Base-by-base conservation (phyloP, 1,284 basidiomycete species). In the Rhodotorula sp. region DNA sequence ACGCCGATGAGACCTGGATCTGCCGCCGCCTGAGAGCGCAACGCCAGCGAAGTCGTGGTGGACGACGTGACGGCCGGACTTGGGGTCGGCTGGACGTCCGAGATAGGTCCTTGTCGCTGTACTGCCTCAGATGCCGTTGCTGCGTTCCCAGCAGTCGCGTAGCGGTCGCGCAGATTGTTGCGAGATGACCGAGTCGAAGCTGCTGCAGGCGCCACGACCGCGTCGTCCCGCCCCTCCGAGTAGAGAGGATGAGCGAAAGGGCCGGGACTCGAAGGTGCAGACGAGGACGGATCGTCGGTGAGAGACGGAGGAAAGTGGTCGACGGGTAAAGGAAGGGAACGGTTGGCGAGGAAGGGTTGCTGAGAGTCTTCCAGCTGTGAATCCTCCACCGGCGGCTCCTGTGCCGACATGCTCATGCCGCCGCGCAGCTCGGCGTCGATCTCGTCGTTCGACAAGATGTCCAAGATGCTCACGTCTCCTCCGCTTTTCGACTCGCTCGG, bases 1-100 rank as follows among this genome's bases (percentile, higher is more conserved):
- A 59, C 64, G 22, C 75, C 76, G 37, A 77, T 77, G 46, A 74
- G 63, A 30, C 46, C 56, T 16, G 40, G 15, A 20, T 58, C 44
- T 16, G 46, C 1, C 9, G 31, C 26, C 20, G 22, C 6, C 46
- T 31, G 44, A 30, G 22, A 40, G 34, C 16, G 30, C 8, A 34
- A 26, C 11, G 26, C 26, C 31, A 37, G 11, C 11, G 34, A 37
- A n/a, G 15, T 48, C 22, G 37, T 18, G 9, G 16, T 37, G 2
- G 28, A 46, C 22, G 61, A n/a, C 22, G 40, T 6, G 6, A n/a
- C 24, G 30, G 20, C 55, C 5, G 47, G 20, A 9, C 6, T 18
- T 44, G n/a, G 5, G 2, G 24, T 18, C 28, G 28, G 30, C 13
- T 2, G 28, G 46, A 16, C 20, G 22, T 13, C 46, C 10, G 26